phyloP scores from a whole-genome alignment of 768 basidiomycete species.

The Imleria badia region DNA sequence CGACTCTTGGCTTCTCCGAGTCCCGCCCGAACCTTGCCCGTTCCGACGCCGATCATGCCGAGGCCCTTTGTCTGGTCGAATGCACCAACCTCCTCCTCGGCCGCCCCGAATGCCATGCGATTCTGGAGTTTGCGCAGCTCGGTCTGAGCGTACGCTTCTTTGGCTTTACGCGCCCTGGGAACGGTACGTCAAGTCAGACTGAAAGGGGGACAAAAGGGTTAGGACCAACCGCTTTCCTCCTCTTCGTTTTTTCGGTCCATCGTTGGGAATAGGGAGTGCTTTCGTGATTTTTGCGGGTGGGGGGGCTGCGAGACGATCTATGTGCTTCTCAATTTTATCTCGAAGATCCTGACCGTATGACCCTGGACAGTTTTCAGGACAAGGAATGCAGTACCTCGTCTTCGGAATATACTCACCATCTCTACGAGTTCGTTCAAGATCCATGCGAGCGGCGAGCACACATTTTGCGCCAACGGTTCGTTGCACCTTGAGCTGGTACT shows the following conservation, averaged over 20 bases:
- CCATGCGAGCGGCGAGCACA: slow-evolving; percentile 89
- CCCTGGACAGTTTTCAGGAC: slow-evolving; percentile 38
- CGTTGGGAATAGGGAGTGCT: slow-evolving; percentile 90
- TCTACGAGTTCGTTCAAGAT: slow-evolving; percentile 78
- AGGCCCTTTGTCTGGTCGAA: slow-evolving; percentile 98
- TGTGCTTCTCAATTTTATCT: slow-evolving; percentile 89
- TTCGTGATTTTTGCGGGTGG: slow-evolving; percentile 93
- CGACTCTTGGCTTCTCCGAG: slow-evolving; percentile 87
- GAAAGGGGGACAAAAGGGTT: background rate
- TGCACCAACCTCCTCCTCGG: slow-evolving; percentile 93
- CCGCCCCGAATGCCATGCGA: slow-evolving; percentile 92
- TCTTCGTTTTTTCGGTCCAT: slow-evolving; percentile 92
- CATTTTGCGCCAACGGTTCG: slow-evolving; percentile 92
- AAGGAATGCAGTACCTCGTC: background rate
- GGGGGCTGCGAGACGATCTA: slow-evolving; percentile 89
- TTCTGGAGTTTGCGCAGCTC: slow-evolving; percentile 97
- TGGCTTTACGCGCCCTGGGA: slow-evolving; percentile 89
- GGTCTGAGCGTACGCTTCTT: slow-evolving; percentile 96
- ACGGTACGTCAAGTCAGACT: background rate
- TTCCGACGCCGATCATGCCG: slow-evolving; percentile 90
- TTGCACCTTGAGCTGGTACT: slow-evolving; percentile 90
- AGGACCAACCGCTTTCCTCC: slow-evolving; percentile 84
- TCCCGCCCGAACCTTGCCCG: slow-evolving; percentile 88
- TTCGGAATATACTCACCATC: slow-evolving; percentile 56
- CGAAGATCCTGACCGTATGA: slow-evolving; percentile 78